phyloP scores from a whole-genome alignment of 768 basidiomycete genomes.

The Termitomyces sp. region DNA sequence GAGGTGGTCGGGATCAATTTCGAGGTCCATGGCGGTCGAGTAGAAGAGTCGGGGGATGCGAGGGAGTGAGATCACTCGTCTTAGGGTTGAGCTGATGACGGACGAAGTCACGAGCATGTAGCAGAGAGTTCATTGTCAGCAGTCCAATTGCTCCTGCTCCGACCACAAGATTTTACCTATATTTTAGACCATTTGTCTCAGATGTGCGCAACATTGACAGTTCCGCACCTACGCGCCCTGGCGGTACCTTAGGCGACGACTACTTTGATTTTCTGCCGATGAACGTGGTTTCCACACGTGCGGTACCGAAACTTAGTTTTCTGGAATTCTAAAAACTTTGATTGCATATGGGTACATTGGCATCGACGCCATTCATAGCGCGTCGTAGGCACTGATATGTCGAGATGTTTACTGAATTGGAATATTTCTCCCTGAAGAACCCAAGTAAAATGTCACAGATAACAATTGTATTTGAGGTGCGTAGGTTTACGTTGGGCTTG shows the following conservation, averaged over 20 bases:
- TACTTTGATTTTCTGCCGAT: neutral
- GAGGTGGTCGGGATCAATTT: slow-evolving; percentile 49
- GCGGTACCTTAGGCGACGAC: neutral
- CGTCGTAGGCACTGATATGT: neutral
- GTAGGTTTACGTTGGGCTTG: neutral
- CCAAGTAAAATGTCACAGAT: neutral
- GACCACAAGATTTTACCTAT: too few species aligned
- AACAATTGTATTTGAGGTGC: neutral
- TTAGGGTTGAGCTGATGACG: slow-evolving; percentile 1
- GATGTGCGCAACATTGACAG: neutral
- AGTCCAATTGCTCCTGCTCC: neutral
- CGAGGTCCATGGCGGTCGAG: slow-evolving; percentile 28
- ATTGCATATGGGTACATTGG: neutral
- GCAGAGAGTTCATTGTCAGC: neutral
- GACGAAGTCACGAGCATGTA: slow-evolving; percentile 6
- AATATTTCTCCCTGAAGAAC: neutral
- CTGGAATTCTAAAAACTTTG: neutral
- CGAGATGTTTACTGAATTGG: neutral
- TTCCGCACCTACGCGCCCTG: neutral
- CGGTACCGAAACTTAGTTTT: neutral
- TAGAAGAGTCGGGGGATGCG: neutral
- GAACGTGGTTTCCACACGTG: neutral
- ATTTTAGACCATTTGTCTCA: neutral
- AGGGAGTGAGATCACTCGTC: neutral
- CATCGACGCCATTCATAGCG: neutral